Percentiles rank a stretch among this genome's conserved stretches.
Evolutionary conservation across 1,284 basidiomycete species (phyloP).

Genomic region (Trametes polyzona): DNA sequence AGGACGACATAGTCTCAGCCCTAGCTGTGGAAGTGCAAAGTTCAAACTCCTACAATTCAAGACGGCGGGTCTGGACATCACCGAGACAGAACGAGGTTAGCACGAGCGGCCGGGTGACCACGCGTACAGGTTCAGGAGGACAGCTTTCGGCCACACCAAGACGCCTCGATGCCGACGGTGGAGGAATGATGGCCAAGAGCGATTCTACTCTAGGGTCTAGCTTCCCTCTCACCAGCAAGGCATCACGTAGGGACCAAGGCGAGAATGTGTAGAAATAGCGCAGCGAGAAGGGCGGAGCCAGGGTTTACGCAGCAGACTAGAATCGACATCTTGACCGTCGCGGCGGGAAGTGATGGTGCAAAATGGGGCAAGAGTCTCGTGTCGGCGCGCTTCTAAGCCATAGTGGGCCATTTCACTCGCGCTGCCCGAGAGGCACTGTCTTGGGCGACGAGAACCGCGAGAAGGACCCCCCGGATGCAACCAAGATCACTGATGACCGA

Average conservation of each 20-base stretch:
- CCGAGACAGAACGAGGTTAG: constrained; percentile 6
- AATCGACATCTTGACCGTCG: constrained; percentile 7
- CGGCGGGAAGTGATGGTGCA: constrained; percentile 1
- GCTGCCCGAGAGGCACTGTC: constrained; percentile 9
- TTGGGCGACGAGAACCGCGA: constrained; percentile 4
- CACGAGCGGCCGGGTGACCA: constrained; percentile 1
- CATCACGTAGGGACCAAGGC: background rate
- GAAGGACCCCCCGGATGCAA: background rate
- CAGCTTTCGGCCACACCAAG: background rate
- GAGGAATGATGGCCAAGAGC: too few species aligned
- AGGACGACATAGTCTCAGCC: background rate
- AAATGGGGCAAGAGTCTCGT: constrained; percentile 11
- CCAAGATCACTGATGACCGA: constrained; percentile 8
- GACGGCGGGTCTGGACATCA: background rate
- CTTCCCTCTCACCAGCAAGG: too few species aligned
- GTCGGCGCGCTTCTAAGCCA: constrained; percentile 13
- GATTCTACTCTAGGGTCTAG: too few species aligned
- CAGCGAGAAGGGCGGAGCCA: constrained; percentile 10
- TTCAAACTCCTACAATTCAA: background rate
- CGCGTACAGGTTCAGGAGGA: constrained; percentile 3
- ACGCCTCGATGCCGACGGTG: constrained; percentile 11
- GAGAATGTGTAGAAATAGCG: background rate
- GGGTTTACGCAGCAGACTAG: constrained; percentile 20
- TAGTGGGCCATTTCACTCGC: constrained; percentile 8
- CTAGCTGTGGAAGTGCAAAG: too few species aligned